Percentiles rank a stretch among this genome's conserved stretches.
These are phyloP conservation scores for Suillus plorans DNA, from an alignment of 768 basidiomycete genomes.

Conservation along the genomic window DNA sequence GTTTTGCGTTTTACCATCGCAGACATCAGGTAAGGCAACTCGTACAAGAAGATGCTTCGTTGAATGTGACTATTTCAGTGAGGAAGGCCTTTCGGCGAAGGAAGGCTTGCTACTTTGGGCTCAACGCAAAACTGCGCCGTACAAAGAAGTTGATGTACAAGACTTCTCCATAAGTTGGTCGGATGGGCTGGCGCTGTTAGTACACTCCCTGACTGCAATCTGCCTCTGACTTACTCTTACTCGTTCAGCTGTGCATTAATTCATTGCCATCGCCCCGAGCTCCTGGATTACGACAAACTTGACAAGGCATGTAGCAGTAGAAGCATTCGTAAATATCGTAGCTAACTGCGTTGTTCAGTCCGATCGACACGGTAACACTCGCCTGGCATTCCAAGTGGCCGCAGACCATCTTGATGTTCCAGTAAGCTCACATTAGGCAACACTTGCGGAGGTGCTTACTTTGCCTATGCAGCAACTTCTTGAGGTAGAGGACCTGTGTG, in stretches of 20 bases:
- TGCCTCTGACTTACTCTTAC: conserved; percentile 13
- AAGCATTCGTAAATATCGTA: background rate
- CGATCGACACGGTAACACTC: conserved; percentile 81
- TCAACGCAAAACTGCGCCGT: conserved; percentile 91
- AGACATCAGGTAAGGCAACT: conserved; percentile 79
- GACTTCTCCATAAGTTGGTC: conserved; percentile 94
- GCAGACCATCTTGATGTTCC: conserved; percentile 89
- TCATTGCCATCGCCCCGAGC: conserved; percentile 94
- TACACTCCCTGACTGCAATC: conserved; percentile 1
- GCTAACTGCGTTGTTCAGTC: conserved; percentile 39
- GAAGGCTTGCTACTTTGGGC: conserved; percentile 98
- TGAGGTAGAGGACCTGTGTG: conserved; percentile 94
- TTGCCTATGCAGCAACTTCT: conserved; percentile 70
- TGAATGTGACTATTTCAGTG: conserved; percentile 47
- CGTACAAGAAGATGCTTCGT: background rate
- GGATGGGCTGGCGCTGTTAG: conserved; percentile 92
- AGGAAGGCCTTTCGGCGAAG: conserved; percentile 98
- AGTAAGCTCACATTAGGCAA: conserved; percentile 45
- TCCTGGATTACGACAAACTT: conserved; percentile 85
- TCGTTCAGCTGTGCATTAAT: conserved; percentile 88
- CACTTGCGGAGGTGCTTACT: background rate
- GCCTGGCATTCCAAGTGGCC: conserved; percentile 84
- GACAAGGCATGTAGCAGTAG: conserved; percentile 60
- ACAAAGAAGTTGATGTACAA: conserved; percentile 89
- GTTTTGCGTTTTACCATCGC: conserved; percentile 98